Evolutionary conservation across 2,329 filamentous ascomycete genomes (phyloP).

Genomic region (Xenoacremonium recifei): DNA sequence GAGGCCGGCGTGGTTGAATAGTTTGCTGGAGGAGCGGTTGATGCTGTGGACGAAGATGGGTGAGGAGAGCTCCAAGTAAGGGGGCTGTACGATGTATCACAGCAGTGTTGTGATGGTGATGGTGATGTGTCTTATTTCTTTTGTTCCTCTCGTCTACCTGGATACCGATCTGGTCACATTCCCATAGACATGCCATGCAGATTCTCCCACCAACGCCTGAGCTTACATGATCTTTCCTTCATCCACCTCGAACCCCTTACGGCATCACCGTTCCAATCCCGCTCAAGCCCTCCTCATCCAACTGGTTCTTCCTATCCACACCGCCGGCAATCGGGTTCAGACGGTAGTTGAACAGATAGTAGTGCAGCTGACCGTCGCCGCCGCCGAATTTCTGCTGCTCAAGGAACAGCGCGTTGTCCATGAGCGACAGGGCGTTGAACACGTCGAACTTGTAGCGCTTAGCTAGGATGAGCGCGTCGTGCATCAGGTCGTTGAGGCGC

Average conservation of each 20-base stretch:
- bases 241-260: slow-evolving; percentile 19
- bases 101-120: no score
- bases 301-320: slow-evolving; percentile 73
- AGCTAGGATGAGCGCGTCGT: slow-evolving; percentile 83
- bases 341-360: slow-evolving; percentile 97
- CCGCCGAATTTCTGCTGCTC: slow-evolving; percentile 92
- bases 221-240: neutral
- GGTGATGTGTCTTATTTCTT: no score
- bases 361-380: slow-evolving; percentile 92
- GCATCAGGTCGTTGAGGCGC: slow-evolving; percentile 77
- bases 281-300: slow-evolving; percentile 76
- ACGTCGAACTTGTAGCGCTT: slow-evolving; percentile 88
- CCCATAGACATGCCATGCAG: no score
- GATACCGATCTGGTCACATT: no score
- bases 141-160: no score
- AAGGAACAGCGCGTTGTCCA: slow-evolving; percentile 93
- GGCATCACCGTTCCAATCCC: slow-evolving; percentile 88
- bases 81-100: no score
- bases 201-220: no score
- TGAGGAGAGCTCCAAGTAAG: no score
- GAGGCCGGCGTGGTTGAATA: slow-evolving; percentile 66
- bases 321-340: slow-evolving; percentile 83
- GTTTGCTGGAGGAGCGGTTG: slow-evolving; percentile 57
- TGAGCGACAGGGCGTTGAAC: slow-evolving; percentile 89
- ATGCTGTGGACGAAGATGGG: slow-evolving; percentile 48